phyloP scores from a whole-genome alignment of 345 rosid species.

The Populus ilicifolia region DNA sequence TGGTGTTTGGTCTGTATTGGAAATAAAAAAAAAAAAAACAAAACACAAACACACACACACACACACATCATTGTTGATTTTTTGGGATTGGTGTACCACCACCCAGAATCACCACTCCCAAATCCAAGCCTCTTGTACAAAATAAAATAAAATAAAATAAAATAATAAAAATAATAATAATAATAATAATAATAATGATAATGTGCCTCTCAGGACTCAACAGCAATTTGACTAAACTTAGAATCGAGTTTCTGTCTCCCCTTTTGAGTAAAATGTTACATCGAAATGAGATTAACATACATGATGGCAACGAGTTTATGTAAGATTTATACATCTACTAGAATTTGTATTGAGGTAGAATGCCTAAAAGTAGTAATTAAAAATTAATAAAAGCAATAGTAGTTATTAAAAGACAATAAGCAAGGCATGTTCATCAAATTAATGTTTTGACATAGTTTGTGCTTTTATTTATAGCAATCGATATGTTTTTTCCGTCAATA shows the following conservation, averaged over 20 bases:
- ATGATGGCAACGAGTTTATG: neutral
- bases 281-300: neutral
- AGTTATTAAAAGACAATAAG: neutral
- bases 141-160: too few species aligned
- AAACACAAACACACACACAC: neutral
- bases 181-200: too few species aligned
- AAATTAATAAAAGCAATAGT: neutral
- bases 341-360: neutral
- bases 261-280: neutral
- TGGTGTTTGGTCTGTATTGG: too few species aligned
- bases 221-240: neutral
- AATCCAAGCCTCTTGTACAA: neutral
- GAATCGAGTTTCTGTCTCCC: neutral
- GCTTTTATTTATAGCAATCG: neutral
- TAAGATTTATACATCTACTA: neutral
- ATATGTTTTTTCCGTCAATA: neutral
- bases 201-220: neutral
- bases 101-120: neutral
- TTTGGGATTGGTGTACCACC: neutral
- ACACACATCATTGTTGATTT: too few species aligned
- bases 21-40: too few species aligned
- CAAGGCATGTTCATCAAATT: neutral
- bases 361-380: neutral
- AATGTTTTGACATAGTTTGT: neutral
- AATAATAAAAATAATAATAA: too few species aligned